Evolutionary conservation across 192 early-diverging fungal genomes (phyloP), one percentile per base, ranked within the genome.

Genomic region (Umbelopsis vinacea): DNA sequence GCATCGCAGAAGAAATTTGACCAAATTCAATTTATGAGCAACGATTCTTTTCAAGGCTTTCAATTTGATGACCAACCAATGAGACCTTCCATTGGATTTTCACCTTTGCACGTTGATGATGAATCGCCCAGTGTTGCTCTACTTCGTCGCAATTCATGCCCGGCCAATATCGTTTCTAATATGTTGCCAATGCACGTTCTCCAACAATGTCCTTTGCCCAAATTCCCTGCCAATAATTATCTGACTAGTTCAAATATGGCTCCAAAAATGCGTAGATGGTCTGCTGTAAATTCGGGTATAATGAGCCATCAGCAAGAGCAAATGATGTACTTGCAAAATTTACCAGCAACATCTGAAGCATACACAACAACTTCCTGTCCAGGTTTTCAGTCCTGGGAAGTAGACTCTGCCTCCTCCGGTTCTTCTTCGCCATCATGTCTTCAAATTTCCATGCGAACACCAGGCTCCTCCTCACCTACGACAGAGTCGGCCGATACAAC

Each of bases 391-490:
- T 19, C 29, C 15, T 63, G 57, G 57, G 57, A 63, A 15, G 57
- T 63, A 17, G 57, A 63, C 57, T 63, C 57, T 63, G 57, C 57
- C 57, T 63, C 57, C 57, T 63, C 57, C 57, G 57, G 23, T 63
- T 63, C 57, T n/a, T 63, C 57, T 14, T 63, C 57, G 15, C 57
- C 57, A 37, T 63, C 57, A 14, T 37, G 57, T 26, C 33, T 63
- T 17, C 57, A 35, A 3, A 8, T 63, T 19, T 17, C 57, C 33
- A 63, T 63, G 57, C 33, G 29, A 37, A 37, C 40, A 43, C 40
- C 26, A 19, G 57, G 57, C 1, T 22, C 24, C 4, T 11, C 57
- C 35, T 37, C 29, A 4, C 57, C 57, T 17, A 7, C 17, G 0
- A 12, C 26, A 35, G 57, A 63, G 5, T 8, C 29, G 12, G 37